Evolutionary conservation across 2,329 filamentous ascomycete genomes (phyloP), one percentile per base, ranked within the genome.

Genomic region (Colletotrichum karsti): DNA sequence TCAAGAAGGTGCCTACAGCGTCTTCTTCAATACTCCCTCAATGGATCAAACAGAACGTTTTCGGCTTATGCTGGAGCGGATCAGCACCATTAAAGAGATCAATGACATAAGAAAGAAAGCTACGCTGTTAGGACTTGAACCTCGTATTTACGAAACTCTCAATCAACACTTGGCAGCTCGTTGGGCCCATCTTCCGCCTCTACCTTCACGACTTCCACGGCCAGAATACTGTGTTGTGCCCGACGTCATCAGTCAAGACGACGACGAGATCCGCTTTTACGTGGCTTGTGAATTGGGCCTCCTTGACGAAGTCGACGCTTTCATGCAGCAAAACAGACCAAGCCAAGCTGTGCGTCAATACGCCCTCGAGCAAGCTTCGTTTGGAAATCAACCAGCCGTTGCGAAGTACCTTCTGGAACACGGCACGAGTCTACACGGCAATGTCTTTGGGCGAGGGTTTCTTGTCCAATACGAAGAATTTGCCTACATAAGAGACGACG

Each of bases 91-190:
- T 12, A 35, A 35, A 35, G n/a, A n/a, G n/a, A n/a, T n/a, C n/a
- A n/a, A n/a, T n/a, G 30, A 35, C 5, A 10, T 12, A 13, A 24
- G 15, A 4, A 2, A 22, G 6, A 6, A 1, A 7, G 30, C 22
- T 22, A 28, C 6, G 12, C 24, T 15, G 12, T 8, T 35, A 8
- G 30, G 6, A 35, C 12, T 6, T 8, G 18, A 28, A n/a, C 22
- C 44, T 4, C 6, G 13, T 41, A 9, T 41, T 3, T 41, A 1
- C 22, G 6, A n/a, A 2, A 28, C 0, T 15, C 9, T 1, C 0
- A 2, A 22, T 15, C 1, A 2, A 5, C 12, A 22, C 24, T 3
- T 13, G 9, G 22, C 22, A 4, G 8, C 44, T 26, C 1, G 0
- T 48, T 1, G 24, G 22, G 44, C 44, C n/a, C 44, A 50, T 26